Percentiles rank a stretch among this genome's conserved stretches.
Evolutionary conservation across 2,329 filamentous ascomycete species (phyloP).

Genomic region (Clathrospora elynae): DNA sequence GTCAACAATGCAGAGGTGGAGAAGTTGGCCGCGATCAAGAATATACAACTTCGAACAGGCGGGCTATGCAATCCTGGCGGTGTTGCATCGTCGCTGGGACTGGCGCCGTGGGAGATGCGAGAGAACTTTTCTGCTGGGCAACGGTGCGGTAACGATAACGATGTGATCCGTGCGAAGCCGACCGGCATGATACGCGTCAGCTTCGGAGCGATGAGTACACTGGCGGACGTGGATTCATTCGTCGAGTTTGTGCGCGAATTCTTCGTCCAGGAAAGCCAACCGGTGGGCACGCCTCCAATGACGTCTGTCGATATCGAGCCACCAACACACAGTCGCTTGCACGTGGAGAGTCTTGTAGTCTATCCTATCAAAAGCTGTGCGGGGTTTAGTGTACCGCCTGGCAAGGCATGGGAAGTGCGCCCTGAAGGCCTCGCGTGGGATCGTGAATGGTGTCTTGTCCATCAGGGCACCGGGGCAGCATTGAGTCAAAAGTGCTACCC

Average conservation of each 20-base stretch:
- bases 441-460: slow-evolving; percentile 93
- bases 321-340: slow-evolving; percentile 41
- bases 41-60: slow-evolving; percentile 84
- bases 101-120: slow-evolving; percentile 81
- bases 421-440: slow-evolving; percentile 91
- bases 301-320: slow-evolving; percentile 26
- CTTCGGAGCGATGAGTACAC: slow-evolving; percentile 86
- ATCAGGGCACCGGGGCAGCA: slow-evolving; percentile 80
- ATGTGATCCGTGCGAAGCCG: slow-evolving; percentile 81
- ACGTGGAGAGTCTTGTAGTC: slow-evolving; percentile 61
- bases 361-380: slow-evolving; percentile 96
- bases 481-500: slow-evolving; percentile 89
- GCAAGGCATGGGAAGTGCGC: slow-evolving; percentile 73
- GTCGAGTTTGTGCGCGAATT: slow-evolving; percentile 66
- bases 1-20: slow-evolving; percentile 84
- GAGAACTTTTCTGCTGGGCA: slow-evolving; percentile 84
- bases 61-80: slow-evolving; percentile 92
- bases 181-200: slow-evolving; percentile 87
- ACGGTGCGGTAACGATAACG: slow-evolving; percentile 81
- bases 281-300: slow-evolving; percentile 24
- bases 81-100: slow-evolving; percentile 71
- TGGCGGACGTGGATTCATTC: slow-evolving; percentile 73
- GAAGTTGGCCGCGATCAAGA: slow-evolving; percentile 77
- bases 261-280: slow-evolving; percentile 45
- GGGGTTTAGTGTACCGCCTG: slow-evolving; percentile 71